These are phyloP conservation scores for Pleurotus salmoneostramineus DNA, from an alignment of 768 basidiomycete genomes.

Conservation along the genomic window DNA sequence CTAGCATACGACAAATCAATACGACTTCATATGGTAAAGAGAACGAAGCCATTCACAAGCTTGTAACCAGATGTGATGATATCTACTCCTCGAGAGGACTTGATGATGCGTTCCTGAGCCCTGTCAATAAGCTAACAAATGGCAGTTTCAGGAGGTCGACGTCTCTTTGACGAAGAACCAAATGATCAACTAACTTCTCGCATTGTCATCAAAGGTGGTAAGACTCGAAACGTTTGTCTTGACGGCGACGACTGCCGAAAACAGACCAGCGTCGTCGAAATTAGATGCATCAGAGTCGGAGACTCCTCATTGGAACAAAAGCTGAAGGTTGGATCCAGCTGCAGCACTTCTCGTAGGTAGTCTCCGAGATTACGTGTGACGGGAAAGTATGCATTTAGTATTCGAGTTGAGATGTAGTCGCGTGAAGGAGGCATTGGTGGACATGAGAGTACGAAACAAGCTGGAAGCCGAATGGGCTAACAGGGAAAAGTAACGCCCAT, in stretches of 20 bases:
- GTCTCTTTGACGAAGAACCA: no score
- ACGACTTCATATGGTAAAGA: no score
- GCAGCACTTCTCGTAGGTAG: slow-evolving; percentile 36
- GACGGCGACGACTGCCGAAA: slow-evolving; percentile 18
- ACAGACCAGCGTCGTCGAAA: slow-evolving; percentile 47
- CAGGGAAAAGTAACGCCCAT: no score
- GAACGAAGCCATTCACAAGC: no score
- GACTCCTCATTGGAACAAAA: slow-evolving; percentile 20
- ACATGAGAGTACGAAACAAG: no score
- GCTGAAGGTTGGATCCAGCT: slow-evolving; percentile 3
- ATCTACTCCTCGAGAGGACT: slow-evolving; percentile 40
- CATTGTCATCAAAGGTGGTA: slow-evolving; percentile 45
- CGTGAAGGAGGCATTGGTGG: no score
- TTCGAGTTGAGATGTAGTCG: slow-evolving; percentile 17
- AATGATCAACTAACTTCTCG: slow-evolving; percentile 38
- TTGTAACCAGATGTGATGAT: slow-evolving; percentile 67
- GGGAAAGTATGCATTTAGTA: slow-evolving; percentile 42
- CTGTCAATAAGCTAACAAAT: slow-evolving; percentile 51
- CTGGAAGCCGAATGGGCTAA: no score
- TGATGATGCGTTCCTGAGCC: slow-evolving; percentile 54
- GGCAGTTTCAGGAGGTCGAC: neutral
- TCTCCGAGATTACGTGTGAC: slow-evolving; percentile 31
- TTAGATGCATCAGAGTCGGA: slow-evolving; percentile 25
- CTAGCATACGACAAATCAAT: slow-evolving; percentile 15
- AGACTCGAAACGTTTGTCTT: slow-evolving; percentile 19